These are phyloP conservation scores for Clitopilus passeckerianus DNA, from an alignment of 768 basidiomycete genomes.

Conservation along the genomic window DNA sequence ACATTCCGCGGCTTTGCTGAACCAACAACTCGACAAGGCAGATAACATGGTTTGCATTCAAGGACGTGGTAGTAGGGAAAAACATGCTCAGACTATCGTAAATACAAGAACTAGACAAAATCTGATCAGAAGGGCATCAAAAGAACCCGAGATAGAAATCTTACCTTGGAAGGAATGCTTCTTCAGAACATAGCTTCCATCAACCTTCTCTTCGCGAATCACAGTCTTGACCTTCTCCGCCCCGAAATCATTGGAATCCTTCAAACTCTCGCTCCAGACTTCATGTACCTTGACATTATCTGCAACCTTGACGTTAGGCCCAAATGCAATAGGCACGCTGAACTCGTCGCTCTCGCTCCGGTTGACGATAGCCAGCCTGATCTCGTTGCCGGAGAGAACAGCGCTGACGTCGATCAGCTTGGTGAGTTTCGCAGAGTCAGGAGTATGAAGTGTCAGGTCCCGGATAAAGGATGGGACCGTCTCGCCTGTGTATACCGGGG, in stretches of 20 bases:
- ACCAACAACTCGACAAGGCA: neutral
- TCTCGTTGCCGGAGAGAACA: conserved; percentile 29
- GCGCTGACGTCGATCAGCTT: conserved; percentile 48
- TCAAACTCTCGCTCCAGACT: conserved; percentile 44
- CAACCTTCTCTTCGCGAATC: conserved; percentile 22
- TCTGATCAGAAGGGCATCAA: neutral
- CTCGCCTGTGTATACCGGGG: conserved; percentile 29
- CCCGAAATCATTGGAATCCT: conserved; percentile 36
- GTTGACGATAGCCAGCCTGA: conserved; percentile 54
- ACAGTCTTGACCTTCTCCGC: conserved; percentile 35
- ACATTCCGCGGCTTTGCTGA: neutral
- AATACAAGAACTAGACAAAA: conserved; percentile 4
- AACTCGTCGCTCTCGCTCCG: conserved; percentile 34
- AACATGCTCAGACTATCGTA: neutral
- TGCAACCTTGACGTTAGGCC: conserved; percentile 18
- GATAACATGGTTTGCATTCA: neutral
- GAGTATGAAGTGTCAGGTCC: conserved; percentile 28
- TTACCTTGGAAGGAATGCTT: conserved; percentile 45
- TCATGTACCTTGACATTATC: conserved; percentile 37
- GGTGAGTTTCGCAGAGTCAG: conserved; percentile 26
- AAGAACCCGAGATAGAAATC: conserved; percentile 4
- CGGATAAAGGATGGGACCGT: conserved; percentile 52
- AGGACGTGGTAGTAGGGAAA: neutral
- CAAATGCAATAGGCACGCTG: conserved; percentile 31
- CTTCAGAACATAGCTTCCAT: conserved; percentile 31